Evolutionary conservation across 495 filamentous ascomycete genomes (phyloP), one percentile per base, ranked within the genome.

Genomic region (Tuber calosporum): DNA sequence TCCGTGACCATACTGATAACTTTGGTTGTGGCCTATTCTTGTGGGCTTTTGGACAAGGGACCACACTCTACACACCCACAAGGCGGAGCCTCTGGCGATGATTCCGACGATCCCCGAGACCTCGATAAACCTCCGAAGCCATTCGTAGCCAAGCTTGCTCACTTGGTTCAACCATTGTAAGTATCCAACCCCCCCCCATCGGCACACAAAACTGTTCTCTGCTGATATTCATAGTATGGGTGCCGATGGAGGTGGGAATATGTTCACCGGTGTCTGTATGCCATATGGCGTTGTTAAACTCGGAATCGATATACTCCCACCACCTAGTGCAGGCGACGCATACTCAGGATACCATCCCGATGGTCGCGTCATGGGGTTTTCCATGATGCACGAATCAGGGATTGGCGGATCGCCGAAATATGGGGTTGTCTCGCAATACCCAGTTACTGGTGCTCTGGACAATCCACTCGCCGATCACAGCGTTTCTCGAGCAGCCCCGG

Each of bases 381-480:
- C 87, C 62, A 84, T 92, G 85, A 89, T 91, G 85, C 90, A 93
- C 77, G 90, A 92, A 80, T 88, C 87, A 69, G 90, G 90, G 4
- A 93, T 89, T 13, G 91, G 91, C 2, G 90, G 90, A 19, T 89
- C 90, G 4, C 90, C 90, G 1, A 92, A 91, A 82, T 93, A 92
- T 73, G 90, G 90, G 0, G 88, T 90, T 11, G 88, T 92, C 26
- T 84, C 87, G 6, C 90, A 92, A 76, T 84, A 92, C 80, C 90
- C 90, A 0, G 82, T 89, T 2, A 72, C 86, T 0, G 86, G 87
- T 2, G 82, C 85, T 26, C 79, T 89, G 72, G 73, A 71, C 7
- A 86, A 92, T 67, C 89, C 89, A 19, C 82, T 91, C n/a, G 82
- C 81, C 0, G 86, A 90, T 73, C 81, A 87, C 34, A 87, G 87